Conservation (phyloP, 23 red algal genomes). For the Chondrus crispus region DNA sequence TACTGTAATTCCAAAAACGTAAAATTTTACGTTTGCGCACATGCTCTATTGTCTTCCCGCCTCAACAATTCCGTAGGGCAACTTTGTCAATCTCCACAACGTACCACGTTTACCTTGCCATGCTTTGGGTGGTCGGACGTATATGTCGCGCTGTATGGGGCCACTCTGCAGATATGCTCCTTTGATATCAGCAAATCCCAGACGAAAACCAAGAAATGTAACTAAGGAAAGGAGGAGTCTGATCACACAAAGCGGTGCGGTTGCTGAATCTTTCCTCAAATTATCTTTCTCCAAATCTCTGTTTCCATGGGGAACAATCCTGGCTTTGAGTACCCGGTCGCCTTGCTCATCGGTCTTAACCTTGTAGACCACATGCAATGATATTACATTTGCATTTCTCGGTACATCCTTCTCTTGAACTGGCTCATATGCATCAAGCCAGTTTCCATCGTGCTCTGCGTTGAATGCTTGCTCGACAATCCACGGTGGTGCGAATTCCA, state of each 20-base stretch:
- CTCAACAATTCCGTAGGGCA: neutral
- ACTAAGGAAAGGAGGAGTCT: neutral
- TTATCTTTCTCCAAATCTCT: neutral
- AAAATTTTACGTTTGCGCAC: too few species aligned
- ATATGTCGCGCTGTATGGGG: neutral
- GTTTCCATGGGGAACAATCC: neutral
- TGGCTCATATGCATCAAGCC: neutral
- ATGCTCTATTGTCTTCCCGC: neutral
- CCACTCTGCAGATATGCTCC: neutral
- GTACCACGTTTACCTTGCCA: neutral
- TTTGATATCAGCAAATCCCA: neutral
- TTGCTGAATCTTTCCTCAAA: neutral
- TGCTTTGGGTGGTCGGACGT: neutral
- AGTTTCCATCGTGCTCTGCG: constrained; percentile 23
- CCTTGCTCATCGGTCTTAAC: constrained; percentile 20
- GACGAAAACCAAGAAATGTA: neutral
- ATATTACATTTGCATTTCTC: constrained; percentile 24
- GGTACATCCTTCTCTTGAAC: neutral
- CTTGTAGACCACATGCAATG: constrained; percentile 25
- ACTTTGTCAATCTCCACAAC: neutral
- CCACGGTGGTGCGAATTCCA: constrained; percentile 29
- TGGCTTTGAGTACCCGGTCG: neutral
- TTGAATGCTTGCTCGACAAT: constrained; percentile 17
- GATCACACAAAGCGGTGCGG: neutral
- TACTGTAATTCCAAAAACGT: too few species aligned